Evolutionary conservation across 2,329 filamentous ascomycete genomes (phyloP).

Genomic region (Trichophyton rubrum): DNA sequence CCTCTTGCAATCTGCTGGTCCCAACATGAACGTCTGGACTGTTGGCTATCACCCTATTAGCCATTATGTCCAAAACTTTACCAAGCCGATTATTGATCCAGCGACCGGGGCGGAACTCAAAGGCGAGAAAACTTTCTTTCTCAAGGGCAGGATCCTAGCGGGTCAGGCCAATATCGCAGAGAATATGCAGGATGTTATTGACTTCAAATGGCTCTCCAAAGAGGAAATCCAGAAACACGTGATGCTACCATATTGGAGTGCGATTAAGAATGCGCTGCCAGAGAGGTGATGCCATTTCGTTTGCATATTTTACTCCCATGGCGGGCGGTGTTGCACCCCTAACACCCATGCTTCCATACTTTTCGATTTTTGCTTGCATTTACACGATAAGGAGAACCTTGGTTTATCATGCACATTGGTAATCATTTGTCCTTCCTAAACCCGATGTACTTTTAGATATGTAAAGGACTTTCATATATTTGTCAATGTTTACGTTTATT

Average conservation of each 20-base stretch:
- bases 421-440: neutral
- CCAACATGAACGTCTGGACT: slow-evolving; percentile 99
- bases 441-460: slow-evolving; percentile 6
- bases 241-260: slow-evolving; percentile 55
- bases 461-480: slow-evolving; percentile 1
- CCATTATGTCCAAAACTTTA: slow-evolving; percentile 54
- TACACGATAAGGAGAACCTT: neutral
- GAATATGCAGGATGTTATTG: slow-evolving; percentile 59
- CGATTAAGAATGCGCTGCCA: slow-evolving; percentile 71
- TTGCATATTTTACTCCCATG: neutral
- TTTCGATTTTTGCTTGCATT: neutral
- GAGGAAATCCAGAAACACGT: slow-evolving; percentile 68
- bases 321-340: neutral
- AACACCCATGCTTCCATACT: neutral
- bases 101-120: slow-evolving; percentile 31
- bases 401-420: neutral
- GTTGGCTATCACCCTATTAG: slow-evolving; percentile 83
- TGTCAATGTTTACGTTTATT: neutral
- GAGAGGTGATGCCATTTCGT: slow-evolving; percentile 45
- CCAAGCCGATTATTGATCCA: slow-evolving; percentile 31
- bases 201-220: slow-evolving; percentile 87
- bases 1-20: slow-evolving; percentile 61
- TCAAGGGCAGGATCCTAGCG: slow-evolving; percentile 93
- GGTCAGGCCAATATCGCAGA: slow-evolving; percentile 62
- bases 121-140: slow-evolving; percentile 83